Evolutionary conservation across 306 rosid species (phyloP).

Genomic region (Rubus idaeus): DNA sequence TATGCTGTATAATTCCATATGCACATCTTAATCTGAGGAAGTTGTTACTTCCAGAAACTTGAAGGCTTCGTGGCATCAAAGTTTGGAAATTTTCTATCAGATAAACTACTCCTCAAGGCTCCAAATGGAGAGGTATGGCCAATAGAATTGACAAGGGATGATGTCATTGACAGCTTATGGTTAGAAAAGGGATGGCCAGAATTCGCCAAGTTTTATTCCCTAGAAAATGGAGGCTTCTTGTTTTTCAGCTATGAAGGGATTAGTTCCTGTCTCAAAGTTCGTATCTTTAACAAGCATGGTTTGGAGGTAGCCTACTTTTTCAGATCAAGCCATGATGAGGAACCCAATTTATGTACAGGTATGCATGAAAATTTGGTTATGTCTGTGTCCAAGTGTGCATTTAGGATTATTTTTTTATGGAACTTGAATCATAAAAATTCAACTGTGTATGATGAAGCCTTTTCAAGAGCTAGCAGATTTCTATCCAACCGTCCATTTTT

Average conservation of each 20-base stretch:
- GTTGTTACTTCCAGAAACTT: neutral
- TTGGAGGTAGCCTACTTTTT: constrained; percentile 23
- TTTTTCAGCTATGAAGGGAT: constrained; percentile 14
- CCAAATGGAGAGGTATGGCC: constrained; percentile 11
- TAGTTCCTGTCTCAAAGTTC: neutral
- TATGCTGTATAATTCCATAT: neutral
- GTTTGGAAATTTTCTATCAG: neutral
- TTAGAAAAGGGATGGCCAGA: constrained; percentile 19
- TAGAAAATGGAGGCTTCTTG: neutral
- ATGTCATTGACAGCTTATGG: neutral
- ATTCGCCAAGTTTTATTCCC: neutral
- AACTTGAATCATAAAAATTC: neutral
- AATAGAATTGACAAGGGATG: neutral
- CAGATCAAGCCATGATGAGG: neutral
- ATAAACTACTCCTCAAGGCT: neutral
- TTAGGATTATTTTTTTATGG: neutral
- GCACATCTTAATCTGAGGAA: neutral
- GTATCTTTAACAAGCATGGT: neutral
- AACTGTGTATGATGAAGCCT: neutral
- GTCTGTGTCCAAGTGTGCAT: neutral
- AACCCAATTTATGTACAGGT: neutral
- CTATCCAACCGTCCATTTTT: neutral
- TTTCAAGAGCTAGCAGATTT: neutral
- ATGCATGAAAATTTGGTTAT: too few species aligned
- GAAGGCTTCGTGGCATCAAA: neutral